Base-by-base conservation (phyloP, 345 rosid genomes). In the Bruguiera sexangula region DNA sequence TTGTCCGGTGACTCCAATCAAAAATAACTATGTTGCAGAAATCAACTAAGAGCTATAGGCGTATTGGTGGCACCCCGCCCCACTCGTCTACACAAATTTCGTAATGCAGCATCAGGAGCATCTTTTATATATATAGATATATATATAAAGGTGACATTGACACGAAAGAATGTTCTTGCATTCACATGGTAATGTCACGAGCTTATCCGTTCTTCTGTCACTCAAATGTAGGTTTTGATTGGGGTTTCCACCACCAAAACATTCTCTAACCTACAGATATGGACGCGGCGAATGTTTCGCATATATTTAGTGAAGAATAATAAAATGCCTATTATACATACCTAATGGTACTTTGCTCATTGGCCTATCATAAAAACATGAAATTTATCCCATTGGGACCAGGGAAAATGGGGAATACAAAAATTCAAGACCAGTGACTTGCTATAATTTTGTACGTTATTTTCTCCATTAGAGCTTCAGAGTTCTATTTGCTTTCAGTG, bases 71-170 rank as follows among this genome's bases (percentile, higher is more conserved):
- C 36, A 63, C 32, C 75, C 65, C 68, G 24, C 31, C 60, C 63
- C 31, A 51, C 22, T 74, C 43, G 29, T 5, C 72, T 22, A 27
- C 5, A 27, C 34, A 26, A 39, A 67, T 63, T 57, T 73, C 66
- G 68, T 65, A 21, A 3, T 34, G 36, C 24, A 70, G 76, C 74
- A 80, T 80, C 82, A 73, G 13, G n/a, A 58, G 75, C 78, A 75
- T 75, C 30, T 56, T 61, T 46, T 24, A n/a, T 69, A 66, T 68
- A 62, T 50, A 34, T 24, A 24, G 0, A 24, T 24, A 24, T 24
- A 24, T 24, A n/a, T 69, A 66, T 68, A 18, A 66, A 57, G 63
- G 74, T 0, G 63, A 65, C 64, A 60, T 65, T 34, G 75, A 75
- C 73, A 46, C 72, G 70, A 79, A 60, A 72, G 60, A 77, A 62